Percentiles rank a stretch among this genome's conserved stretches.
These are phyloP conservation scores for Apiospora marii DNA, from an alignment of 2,329 filamentous ascomycete species.

Conservation along the genomic window DNA sequence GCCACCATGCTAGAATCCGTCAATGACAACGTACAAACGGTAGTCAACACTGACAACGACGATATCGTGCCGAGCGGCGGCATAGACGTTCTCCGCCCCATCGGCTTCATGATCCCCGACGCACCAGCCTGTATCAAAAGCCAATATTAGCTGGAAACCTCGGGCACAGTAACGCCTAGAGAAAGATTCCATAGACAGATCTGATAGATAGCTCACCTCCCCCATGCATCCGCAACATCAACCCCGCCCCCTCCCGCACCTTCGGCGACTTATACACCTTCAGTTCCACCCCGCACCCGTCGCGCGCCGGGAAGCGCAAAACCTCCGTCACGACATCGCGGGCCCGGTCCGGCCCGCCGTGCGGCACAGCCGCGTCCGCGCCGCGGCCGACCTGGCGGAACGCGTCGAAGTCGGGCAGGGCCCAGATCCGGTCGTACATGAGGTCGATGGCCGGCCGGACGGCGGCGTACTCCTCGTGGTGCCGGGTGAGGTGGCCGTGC, in stretches of 20 bases:
- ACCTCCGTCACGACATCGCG: slow-evolving; percentile 44
- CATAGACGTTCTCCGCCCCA: slow-evolving; percentile 45
- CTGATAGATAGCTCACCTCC: slow-evolving; percentile 36
- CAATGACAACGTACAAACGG: slow-evolving; percentile 39
- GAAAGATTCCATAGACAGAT: neutral
- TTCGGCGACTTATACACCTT: slow-evolving; percentile 45
- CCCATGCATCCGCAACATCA: slow-evolving; percentile 47
- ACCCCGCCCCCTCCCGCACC: slow-evolving; percentile 32
- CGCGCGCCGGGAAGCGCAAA: slow-evolving; percentile 41
- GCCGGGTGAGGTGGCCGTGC: slow-evolving; percentile 44
- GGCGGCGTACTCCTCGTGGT: slow-evolving; percentile 42
- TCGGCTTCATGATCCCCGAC: slow-evolving; percentile 46
- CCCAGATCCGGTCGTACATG: slow-evolving; percentile 40
- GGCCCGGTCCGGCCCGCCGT: slow-evolving; percentile 43
- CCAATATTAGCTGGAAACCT: neutral
- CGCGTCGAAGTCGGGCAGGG: slow-evolving; percentile 30
- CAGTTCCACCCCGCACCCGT: slow-evolving; percentile 45
- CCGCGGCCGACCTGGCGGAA: slow-evolving; percentile 35
- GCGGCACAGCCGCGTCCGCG: slow-evolving; percentile 36
- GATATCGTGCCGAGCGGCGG: slow-evolving; percentile 41
- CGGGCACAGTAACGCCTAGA: neutral
- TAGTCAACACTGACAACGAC: slow-evolving; percentile 50
- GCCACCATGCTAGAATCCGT: neutral
- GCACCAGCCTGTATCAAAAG: slow-evolving; percentile 36
- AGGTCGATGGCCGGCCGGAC: slow-evolving; percentile 39